Evolutionary conservation across 306 rosid species (phyloP), one percentile per base, ranked within the genome.

Genomic region (Rosa rugosa): DNA sequence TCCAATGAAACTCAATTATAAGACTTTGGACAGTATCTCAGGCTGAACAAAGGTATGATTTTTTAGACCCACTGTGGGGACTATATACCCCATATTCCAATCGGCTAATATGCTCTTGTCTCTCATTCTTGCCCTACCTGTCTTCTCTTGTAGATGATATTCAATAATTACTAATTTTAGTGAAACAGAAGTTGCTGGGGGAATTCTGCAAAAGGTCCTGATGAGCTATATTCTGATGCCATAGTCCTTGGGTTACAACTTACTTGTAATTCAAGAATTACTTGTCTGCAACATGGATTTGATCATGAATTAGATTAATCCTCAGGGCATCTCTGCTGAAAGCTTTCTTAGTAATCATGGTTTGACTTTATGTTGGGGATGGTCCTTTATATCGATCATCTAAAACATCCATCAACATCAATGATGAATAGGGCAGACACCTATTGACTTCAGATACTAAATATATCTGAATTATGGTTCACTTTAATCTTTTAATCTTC

Each of bases 11-110:
- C 45, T 77, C 54, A 51, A 67, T 25, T 68, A 53, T 53, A 9
- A 18, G 66, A 51, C 65, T 77, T 51, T 42, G 75, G 27, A 68
- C 75, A 40, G 25, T n/a, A 68, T 40, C 42, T 25, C 34, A n/a
- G 50, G 54, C 8, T 51, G 73, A 40, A 42, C 41, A 77, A 53
- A 51, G 71, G 34, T 40, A 8, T 54, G 27, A 67, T 41, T 77
- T 67, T 5, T 36, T 51, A 38, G 75, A 67, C 67, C 67, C 66
- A 8, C 44, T 41, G 54, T 40, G 23, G 67, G 80, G 40, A 62
- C 45, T 49, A 18, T 8, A 50, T 42, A 14, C 45, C 36, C 34
- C 38, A 44, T 59, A 53, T 77, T 42, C 74, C 27, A 40, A 7
- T 49, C 11, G 8, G 27, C 62, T 45, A 47, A 63, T 46, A 25